These are phyloP conservation scores for Solanum etuberosum DNA, from an alignment of 257 asterid species.

Conservation along the genomic window DNA sequence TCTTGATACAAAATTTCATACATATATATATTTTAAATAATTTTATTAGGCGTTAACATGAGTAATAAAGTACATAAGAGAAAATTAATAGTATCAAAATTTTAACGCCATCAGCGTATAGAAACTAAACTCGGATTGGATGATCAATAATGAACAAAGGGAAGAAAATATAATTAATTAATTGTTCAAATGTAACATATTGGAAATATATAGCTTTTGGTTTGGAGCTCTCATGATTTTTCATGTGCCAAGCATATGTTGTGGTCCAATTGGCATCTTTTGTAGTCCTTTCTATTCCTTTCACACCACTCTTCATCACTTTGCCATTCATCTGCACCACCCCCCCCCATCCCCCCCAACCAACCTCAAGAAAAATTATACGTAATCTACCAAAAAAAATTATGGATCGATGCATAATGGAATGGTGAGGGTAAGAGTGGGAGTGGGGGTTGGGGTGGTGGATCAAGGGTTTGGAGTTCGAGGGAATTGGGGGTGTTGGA, in stretches of 20 bases:
- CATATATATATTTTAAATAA: background rate
- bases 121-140: background rate
- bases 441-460: background rate
- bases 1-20: background rate
- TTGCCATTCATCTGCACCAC: background rate
- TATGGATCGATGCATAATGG: background rate
- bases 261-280: slow-evolving; percentile 19
- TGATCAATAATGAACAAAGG: background rate
- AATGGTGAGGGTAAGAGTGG: background rate
- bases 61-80: background rate
- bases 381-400: background rate
- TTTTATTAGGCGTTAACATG: background rate
- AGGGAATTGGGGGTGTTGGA: background rate
- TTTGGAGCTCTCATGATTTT: slow-evolving; percentile 13
- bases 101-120: background rate
- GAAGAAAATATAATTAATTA: background rate
- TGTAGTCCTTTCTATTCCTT: background rate
- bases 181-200: background rate
- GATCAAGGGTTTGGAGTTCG: background rate
- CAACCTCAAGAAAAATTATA: background rate
- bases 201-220: slow-evolving; percentile 1
- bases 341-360: too few relatives aligned
- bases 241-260: slow-evolving; percentile 21
- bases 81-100: background rate
- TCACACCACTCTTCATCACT: background rate